These are phyloP conservation scores for Candida odintsovae DNA, from an alignment of 805 yeast genomes.

Conservation along the genomic window DNA sequence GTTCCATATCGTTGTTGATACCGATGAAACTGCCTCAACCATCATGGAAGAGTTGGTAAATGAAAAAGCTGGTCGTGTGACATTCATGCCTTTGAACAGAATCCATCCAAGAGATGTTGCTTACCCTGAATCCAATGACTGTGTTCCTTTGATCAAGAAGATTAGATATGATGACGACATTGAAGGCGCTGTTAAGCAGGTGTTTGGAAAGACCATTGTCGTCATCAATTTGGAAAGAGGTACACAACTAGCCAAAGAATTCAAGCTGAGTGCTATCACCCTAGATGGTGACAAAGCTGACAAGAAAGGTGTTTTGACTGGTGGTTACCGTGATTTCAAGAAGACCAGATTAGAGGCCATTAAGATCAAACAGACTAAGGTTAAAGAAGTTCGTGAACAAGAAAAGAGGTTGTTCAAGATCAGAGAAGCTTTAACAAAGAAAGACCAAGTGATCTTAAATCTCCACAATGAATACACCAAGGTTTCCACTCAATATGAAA, in stretches of 20 bases:
- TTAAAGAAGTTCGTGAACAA: slow-evolving; percentile 37
- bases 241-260: slow-evolving; percentile 54
- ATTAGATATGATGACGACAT: slow-evolving; percentile 54
- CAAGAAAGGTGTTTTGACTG: slow-evolving; percentile 76
- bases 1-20: slow-evolving; percentile 86
- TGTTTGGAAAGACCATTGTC: slow-evolving; percentile 78
- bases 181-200: slow-evolving; percentile 65
- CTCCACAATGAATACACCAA: slow-evolving; percentile 40
- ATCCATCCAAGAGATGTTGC: slow-evolving; percentile 34
- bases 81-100: slow-evolving; percentile 86
- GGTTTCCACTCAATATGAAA: slow-evolving; percentile 35
- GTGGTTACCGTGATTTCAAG: slow-evolving; percentile 76
- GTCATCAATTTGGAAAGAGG: slow-evolving; percentile 66
- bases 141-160: slow-evolving; percentile 74
- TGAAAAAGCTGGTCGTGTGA: slow-evolving; percentile 74
- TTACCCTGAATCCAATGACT: slow-evolving; percentile 59
- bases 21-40: slow-evolving; percentile 73
- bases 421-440: slow-evolving; percentile 30
- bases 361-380: slow-evolving; percentile 48
- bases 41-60: slow-evolving; percentile 72
- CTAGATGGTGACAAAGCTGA: slow-evolving; percentile 90
- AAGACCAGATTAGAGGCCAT: slow-evolving; percentile 68
- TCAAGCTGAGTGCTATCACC: slow-evolving; percentile 71
- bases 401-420: slow-evolving; percentile 35
- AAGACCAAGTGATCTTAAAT: slow-evolving; percentile 48